phyloP scores from a whole-genome alignment of 306 rosid species.

The Purshia tridentata region DNA sequence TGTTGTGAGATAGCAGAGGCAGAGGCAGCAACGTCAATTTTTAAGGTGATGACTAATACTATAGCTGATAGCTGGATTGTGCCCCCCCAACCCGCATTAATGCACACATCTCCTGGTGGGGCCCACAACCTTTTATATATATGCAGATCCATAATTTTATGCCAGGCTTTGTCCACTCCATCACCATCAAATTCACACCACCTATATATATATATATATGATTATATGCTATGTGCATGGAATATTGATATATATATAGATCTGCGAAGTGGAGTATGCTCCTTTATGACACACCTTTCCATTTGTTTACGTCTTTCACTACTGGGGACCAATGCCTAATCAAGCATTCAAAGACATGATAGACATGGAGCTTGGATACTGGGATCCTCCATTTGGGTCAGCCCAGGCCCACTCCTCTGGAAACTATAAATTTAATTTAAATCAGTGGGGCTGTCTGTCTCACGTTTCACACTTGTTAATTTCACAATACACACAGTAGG shows the following conservation, averaged over 20 bases:
- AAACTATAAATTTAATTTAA: constrained; percentile 12
- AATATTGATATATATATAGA: constrained; percentile 16
- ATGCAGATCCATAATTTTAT: constrained; percentile 15
- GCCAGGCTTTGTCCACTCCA: constrained; percentile 34
- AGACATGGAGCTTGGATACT: background rate
- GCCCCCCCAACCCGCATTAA: constrained; percentile 6
- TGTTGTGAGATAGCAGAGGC: constrained; percentile 9
- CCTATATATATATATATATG: background rate
- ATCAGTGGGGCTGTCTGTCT: constrained; percentile 16
- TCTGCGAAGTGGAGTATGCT: constrained; percentile 22
- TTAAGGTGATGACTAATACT: constrained; percentile 16
- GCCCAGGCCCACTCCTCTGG: background rate
- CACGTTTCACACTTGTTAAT: constrained; percentile 12
- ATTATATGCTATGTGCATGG: constrained; percentile 10
- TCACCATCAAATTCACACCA: constrained; percentile 27
- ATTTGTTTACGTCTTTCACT: constrained; percentile 8
- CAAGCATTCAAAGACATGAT: constrained; percentile 17
- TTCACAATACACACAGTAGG: constrained; percentile 5
- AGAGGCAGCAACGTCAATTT: constrained; percentile 22
- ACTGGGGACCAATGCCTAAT: constrained; percentile 21
- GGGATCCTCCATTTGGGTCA: constrained; percentile 11
- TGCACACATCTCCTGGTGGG: background rate
- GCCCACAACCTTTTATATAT: constrained; percentile 8
- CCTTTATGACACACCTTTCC: constrained; percentile 23
- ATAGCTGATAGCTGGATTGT: background rate